Evolutionary conservation across 2,329 filamentous ascomycete genomes (phyloP), one percentile per base, ranked within the genome.

Genomic region (Diaporthe sp.): DNA sequence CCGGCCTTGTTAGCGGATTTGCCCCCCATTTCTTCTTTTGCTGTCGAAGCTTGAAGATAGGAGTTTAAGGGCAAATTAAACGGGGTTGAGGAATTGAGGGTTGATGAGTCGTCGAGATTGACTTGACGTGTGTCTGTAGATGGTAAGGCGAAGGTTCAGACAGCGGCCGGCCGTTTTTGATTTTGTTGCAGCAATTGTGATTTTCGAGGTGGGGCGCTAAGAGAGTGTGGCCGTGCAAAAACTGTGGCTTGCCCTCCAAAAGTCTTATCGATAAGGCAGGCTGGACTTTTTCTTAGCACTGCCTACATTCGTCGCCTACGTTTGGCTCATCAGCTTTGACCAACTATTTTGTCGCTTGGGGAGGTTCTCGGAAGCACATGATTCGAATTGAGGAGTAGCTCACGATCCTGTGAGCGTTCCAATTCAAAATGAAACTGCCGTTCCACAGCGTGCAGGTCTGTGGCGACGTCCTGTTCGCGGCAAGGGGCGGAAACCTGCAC

Each of bases 1-100:
- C 87, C 94, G 87, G 95, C 92, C 93, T 98, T 99, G 93, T 93
- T 96, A 85, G 90, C 91, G 84, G 94, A 91, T 91, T 95, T 98
- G 95, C 95, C 96, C 95, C 95, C 96, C 96, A 98, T 98, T 92
- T 95, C 94, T 97, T 95, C 95, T 97, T 97, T 89, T 90, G 76
- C 75, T 76, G 51, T 76, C 75, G 63, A 74, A 76, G 75, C 82
- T 85, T 95, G 95, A 97, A 97, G 95, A 94, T 92, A 97, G 95
- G 95, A 94, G 87, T 98, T 98, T 98, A 96, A 98, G 96, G 95
- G 93, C 92, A 90, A 89, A 85, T 73, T 51, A 25, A 75, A 68
- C n/a, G 49, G 63, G 57, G 31, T 75, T 57, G 60, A 25, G 58
- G 63, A 55, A 60, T 49, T 65, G 51, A 60, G 63, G 57, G 13